Evolutionary conservation across 2,329 filamentous ascomycete species (phyloP), one percentile per base, ranked within the genome.

Genomic region (Ceratocystis smalleyi): DNA sequence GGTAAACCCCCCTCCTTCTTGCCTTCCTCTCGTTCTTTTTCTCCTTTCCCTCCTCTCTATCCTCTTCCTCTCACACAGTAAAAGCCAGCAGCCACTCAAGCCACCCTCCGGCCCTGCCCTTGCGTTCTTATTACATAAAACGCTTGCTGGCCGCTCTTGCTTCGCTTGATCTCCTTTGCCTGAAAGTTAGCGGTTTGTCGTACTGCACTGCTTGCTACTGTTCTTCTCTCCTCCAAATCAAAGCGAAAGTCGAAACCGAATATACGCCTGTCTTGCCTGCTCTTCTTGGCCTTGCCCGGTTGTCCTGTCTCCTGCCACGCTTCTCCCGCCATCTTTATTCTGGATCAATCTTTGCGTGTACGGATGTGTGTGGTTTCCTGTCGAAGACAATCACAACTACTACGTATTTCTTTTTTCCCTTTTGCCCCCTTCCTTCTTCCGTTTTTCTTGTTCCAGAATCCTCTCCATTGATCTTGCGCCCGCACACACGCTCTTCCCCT

Each of bases 401-500:
- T 61, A 54, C 45, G 35, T 35, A 35, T 63, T 63, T 51, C 19
- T 30, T 59, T 40, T 40, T 59, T 59, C 5, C 43, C 19, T 63
- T 22, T 22, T 55, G 10, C 10, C 27, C 40, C 43, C 35, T 19
- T 62, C 49, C 12, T 40, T 17, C 22, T 40, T 60, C 7, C 19
- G 10, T 19, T 12, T n/a, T 59, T 74, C 72, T 74, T 72, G 40
- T 60, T 62, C 49, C 47, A 55, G 35, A 59, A 47, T 65, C 61
- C 35, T 54, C 60, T 54, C 40, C 62, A 62, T 62, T 32, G 57
- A 51, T 68, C 65, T 68, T 68, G 73, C 73, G 74, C 73, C 74
- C 71, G 72, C 73, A 75, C 75, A 75, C 75, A 71, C 69, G 72
- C 30, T 32, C 40, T 60, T 59, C 30, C 43, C 17, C 45, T 61